Evolutionary conservation across 176 grass and related monocot species (phyloP), one percentile per base, ranked within the genome.

Genomic region (Dactylis glomerata): DNA sequence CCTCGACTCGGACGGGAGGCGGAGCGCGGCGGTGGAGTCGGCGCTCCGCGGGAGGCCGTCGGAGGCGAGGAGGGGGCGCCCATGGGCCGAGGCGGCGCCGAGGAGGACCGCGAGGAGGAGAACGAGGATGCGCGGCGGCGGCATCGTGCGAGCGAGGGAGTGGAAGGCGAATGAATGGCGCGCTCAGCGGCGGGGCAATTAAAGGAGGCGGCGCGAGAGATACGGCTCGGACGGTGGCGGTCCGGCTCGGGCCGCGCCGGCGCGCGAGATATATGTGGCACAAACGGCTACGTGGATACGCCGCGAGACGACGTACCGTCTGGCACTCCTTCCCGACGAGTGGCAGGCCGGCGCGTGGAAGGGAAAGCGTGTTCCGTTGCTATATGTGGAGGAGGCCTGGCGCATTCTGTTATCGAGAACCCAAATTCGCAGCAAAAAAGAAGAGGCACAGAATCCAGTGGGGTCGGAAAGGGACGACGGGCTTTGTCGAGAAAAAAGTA

Each of bases 1-100:
- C 70, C 52, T 84, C 50, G 3, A 49, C 46, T 49, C 14, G 38
- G 84, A 75, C 36, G 87, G 87, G 6, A 83, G 82, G 23, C 87
- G 89, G 23, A 87, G 84, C 13, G 59, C 76, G 15, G 72, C 7
- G 8, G 1, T 55, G 6, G 8, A 8, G 45, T 9, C 22, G 34
- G 50, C 80, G 80, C 1, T 10, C 1, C 4, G 14, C 46, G 34
- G 74, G 38, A 68, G 16, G 13, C 28, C 44, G 30, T 50, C 36
- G 11, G 58, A 57, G 62, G 79, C 69, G 51, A 10, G 3, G 36
- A 19, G 13, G 10, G 5, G 5, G 22, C 77, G 75, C 3, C 76
- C 87, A 52, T 86, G 33, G 22, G 81, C 79, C 65, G 10, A 30
- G 76, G 77, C 80, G 76, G 47, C 70, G 27, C 69, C 58, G 30